Percentiles rank a stretch among this genome's conserved stretches.
Conservation (phyloP, 1,284 basidiomycete species). For the Microbotryum violaceum region DNA sequence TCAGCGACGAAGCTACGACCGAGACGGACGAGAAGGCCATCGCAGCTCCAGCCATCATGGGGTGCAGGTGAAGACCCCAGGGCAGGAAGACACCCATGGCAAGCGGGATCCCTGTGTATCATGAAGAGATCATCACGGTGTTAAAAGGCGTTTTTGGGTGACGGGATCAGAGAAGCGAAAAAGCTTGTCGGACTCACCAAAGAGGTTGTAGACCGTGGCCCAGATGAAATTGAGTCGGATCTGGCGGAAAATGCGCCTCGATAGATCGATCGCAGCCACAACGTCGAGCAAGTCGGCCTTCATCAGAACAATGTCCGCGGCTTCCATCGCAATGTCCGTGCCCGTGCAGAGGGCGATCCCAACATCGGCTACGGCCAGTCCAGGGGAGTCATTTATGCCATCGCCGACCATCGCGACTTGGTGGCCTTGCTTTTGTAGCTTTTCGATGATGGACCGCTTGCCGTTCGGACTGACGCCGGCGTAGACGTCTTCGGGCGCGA, state of each 20-base stretch:
- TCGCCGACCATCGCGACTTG: slow-evolving; percentile 96
- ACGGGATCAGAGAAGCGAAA: neutral
- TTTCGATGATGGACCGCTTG: slow-evolving; percentile 71
- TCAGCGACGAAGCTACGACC: slow-evolving; percentile 83
- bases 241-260: slow-evolving; percentile 77
- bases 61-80: slow-evolving; percentile 84
- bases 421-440: slow-evolving; percentile 60
- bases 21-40: slow-evolving; percentile 98
- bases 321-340: slow-evolving; percentile 94
- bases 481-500: slow-evolving; percentile 68
- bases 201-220: slow-evolving; percentile 48
- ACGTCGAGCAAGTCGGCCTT: slow-evolving; percentile 92
- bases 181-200: slow-evolving; percentile 7
- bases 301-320: slow-evolving; percentile 96
- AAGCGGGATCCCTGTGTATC: slow-evolving; percentile 66
- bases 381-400: slow-evolving; percentile 97
- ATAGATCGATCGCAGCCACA: slow-evolving; percentile 87
- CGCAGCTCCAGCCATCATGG: slow-evolving; percentile 94
- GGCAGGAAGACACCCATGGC: slow-evolving; percentile 97
- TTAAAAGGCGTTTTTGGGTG: slow-evolving; percentile 42
- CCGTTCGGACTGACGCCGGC: slow-evolving; percentile 86
- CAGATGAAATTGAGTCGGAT: slow-evolving; percentile 79
- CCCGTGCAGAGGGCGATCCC: slow-evolving; percentile 94
- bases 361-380: slow-evolving; percentile 86
- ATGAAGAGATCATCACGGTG: slow-evolving; percentile 38